Percentiles rank a stretch among this genome's conserved stretches.
These are phyloP conservation scores for Sarocladiaceae sp. DNA, from an alignment of 2,329 filamentous ascomycete genomes.

Conservation along the genomic window DNA sequence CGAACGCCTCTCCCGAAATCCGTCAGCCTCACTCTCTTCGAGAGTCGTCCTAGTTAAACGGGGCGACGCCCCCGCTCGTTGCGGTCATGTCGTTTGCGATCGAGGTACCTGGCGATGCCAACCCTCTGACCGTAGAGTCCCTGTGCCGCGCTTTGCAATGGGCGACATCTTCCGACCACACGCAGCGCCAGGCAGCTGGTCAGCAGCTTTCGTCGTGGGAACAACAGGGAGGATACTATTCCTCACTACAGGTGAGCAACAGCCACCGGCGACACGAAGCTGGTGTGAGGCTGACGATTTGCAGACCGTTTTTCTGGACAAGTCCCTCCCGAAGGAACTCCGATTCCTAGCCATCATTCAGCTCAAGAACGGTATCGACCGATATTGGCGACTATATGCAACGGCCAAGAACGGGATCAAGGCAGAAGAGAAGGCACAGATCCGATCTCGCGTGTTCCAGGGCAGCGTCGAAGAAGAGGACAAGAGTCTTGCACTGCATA, in stretches of 20 bases:
- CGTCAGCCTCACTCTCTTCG: neutral
- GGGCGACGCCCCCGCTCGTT: neutral
- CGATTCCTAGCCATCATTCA: conserved; percentile 90
- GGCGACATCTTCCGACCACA: conserved; percentile 58
- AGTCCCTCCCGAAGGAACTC: conserved; percentile 68
- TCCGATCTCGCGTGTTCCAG: conserved; percentile 71
- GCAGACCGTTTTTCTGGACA: conserved; percentile 78
- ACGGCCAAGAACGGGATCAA: conserved; percentile 59
- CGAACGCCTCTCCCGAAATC: neutral
- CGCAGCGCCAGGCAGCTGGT: conserved; percentile 61
- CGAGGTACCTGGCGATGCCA: conserved; percentile 79
- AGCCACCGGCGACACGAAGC: neutral
- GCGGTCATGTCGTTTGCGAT: conserved; percentile 63
- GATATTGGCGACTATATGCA: conserved; percentile 74
- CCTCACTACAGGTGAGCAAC: conserved; percentile 58
- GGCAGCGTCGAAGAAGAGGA: conserved; percentile 75
- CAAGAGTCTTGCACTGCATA: conserved; percentile 74
- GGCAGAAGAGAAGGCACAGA: conserved; percentile 69
- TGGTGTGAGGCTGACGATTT: conserved; percentile 15
- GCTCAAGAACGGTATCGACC: conserved; percentile 94
- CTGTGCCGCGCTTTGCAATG: conserved; percentile 61
- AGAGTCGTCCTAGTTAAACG: neutral
- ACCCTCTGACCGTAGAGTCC: conserved; percentile 59
- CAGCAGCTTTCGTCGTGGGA: conserved; percentile 73
- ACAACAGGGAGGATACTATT: conserved; percentile 60